Evolutionary conservation across 768 basidiomycete genomes (phyloP), one percentile per base, ranked within the genome.

Genomic region (Kwoniella dejecticola): DNA sequence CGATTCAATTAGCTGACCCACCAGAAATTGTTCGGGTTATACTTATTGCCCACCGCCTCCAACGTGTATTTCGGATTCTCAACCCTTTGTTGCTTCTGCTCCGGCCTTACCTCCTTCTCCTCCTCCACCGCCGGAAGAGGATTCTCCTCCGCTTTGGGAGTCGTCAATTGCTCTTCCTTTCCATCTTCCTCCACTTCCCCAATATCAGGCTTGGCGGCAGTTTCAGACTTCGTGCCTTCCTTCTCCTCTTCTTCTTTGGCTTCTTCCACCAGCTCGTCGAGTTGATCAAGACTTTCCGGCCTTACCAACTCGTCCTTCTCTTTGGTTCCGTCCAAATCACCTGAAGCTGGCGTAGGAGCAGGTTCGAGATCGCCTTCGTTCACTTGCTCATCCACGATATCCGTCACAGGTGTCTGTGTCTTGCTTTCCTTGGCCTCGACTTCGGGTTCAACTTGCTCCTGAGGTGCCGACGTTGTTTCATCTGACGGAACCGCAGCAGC

Each of bases 21-120:
- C 95, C 95, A 98, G 80, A 84, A 97, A 78, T 97, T 97, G 21
- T 85, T 80, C 0, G 91, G 89, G 74, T 95, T 97, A 80, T 97
- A 97, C 75, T 93, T 91, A 78, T 96, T 95, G 19, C 91, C 89
- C n/a, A 95, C 93, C 57, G 96, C 81, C 74, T 93, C 89, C 42
- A 96, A 77, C 15, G 84, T 82, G 70, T 75, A 77, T 11, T 40
- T 66, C 11, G 76, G 73, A 40, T 70, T 68, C 11, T 70, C 68
- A 8, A 71, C 56, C n/a, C 46, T 50, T 56, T 67, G 60, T 52
- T 69, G 60, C 41, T 67, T 61, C 46, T 57, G 26, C 55, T 65
- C 59, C 29, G 36, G 48, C 12, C 57, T 44, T 23, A 27, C 46
- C 10, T 46, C 52, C n/a, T 54, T 23, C 33, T 55, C 23, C 13